phyloP scores from a whole-genome alignment of 139 green algal genomes.

The Pleodorina starrii region DNA sequence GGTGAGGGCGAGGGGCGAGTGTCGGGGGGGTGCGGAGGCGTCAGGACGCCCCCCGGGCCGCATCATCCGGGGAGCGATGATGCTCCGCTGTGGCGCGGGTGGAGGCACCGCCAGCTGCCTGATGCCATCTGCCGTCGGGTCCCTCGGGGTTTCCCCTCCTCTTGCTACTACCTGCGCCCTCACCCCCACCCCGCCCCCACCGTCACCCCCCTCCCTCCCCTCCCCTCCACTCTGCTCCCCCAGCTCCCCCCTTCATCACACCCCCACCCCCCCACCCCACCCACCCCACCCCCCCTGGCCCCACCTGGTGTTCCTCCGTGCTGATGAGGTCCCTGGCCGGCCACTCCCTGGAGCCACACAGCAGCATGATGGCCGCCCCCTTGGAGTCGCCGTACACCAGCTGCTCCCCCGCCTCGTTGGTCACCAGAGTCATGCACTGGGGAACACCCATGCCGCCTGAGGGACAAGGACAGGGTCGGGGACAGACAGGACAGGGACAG shows the following conservation, averaged over 20 bases:
- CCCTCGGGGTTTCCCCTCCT: too few species aligned
- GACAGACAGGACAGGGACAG: neutral
- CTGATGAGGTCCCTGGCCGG: slow-evolving; percentile 72
- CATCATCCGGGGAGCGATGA: too few species aligned
- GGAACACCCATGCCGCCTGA: slow-evolving; percentile 77
- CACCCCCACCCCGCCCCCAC: neutral
- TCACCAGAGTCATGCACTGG: slow-evolving; percentile 69
- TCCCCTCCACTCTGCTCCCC: neutral
- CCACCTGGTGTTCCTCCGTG: slow-evolving; percentile 74
- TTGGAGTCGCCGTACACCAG: slow-evolving; percentile 81
- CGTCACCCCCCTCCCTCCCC: neutral
- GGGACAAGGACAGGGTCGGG: neutral
- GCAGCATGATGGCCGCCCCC: slow-evolving; percentile 73
- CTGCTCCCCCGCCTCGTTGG: slow-evolving; percentile 67
- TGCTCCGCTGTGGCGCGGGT: too few species aligned
- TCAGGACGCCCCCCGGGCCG: too few species aligned
- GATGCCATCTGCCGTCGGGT: too few species aligned
- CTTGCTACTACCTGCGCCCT: too few species aligned
- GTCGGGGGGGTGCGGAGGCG: too few species aligned
- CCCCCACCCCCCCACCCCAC: neutral
- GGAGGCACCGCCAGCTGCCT: too few species aligned
- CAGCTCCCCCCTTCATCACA: neutral
- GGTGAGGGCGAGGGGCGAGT: neutral
- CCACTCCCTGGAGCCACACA: slow-evolving; percentile 72
- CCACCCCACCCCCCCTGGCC: neutral